Evolutionary conservation across 2,329 filamentous ascomycete species (phyloP).

Genomic region (Fusarium pseudocircinatum): DNA sequence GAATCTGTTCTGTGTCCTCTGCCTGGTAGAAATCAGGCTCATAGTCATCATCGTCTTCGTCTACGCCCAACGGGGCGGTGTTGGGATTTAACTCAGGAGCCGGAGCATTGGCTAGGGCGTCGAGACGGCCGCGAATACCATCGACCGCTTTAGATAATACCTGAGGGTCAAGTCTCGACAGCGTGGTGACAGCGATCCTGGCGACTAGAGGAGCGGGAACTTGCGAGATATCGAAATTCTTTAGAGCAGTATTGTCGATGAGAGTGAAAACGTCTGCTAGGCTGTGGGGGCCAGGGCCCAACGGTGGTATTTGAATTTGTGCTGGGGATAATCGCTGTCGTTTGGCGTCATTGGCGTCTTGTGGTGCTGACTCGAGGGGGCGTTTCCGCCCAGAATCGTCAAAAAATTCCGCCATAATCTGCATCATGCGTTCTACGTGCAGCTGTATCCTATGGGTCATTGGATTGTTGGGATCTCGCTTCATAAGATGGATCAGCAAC

Average conservation of each 20-base stretch:
- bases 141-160: slow-evolving; percentile 78
- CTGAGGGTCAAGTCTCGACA: slow-evolving; percentile 75
- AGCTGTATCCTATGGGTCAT: slow-evolving; percentile 83
- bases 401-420: slow-evolving; percentile 79
- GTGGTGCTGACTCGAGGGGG: slow-evolving; percentile 73
- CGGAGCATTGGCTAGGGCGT: slow-evolving; percentile 56
- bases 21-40: slow-evolving; percentile 85
- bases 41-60: slow-evolving; percentile 87
- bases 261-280: slow-evolving; percentile 88
- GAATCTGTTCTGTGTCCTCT: slow-evolving; percentile 80
- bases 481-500: slow-evolving; percentile 83
- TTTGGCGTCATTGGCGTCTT: slow-evolving; percentile 82
- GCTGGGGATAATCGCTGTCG: slow-evolving; percentile 71
- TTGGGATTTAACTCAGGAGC: slow-evolving; percentile 63
- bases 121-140: slow-evolving; percentile 63
- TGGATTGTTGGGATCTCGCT: slow-evolving; percentile 85
- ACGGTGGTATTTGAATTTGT: slow-evolving; percentile 69
- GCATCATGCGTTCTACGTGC: slow-evolving; percentile 83
- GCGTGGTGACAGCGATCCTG: slow-evolving; percentile 81
- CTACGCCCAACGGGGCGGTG: slow-evolving; percentile 70
- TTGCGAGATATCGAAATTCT: slow-evolving; percentile 82
- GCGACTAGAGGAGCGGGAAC: slow-evolving; percentile 80
- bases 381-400: slow-evolving; percentile 85
- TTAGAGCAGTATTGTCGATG: slow-evolving; percentile 75
- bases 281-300: slow-evolving; percentile 79